Conservation (phyloP, 2,329 filamentous ascomycete genomes). For the Cladophialophora chaetospira region DNA sequence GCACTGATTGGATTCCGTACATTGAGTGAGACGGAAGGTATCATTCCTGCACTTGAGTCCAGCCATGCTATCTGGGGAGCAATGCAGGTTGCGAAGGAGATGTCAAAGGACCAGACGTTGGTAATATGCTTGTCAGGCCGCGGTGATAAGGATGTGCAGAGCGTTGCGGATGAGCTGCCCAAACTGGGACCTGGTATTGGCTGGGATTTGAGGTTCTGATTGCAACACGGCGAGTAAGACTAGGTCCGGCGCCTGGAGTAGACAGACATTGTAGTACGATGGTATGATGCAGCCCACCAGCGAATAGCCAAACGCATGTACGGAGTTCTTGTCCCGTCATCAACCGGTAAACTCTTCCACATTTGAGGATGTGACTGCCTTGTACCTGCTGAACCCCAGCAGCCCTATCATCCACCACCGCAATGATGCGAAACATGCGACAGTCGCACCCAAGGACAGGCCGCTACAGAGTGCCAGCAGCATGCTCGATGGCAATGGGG, state of each 20-base stretch:
- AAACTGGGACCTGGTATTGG: slow-evolving; percentile 85
- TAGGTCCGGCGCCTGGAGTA: background rate
- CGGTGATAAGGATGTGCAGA: slow-evolving; percentile 98
- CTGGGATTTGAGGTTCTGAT: slow-evolving; percentile 63
- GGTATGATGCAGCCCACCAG: no score
- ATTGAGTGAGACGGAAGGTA: slow-evolving; percentile 86
- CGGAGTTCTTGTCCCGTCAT: no score
- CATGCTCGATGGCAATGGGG: no score
- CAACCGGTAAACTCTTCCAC: no score
- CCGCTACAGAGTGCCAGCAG: no score
- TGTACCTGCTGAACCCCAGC: no score
- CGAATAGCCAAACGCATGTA: no score
- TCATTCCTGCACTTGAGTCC: slow-evolving; percentile 93
- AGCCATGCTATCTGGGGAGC: slow-evolving; percentile 91
- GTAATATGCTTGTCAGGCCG: slow-evolving; percentile 92
- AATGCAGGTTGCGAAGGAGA: slow-evolving; percentile 83
- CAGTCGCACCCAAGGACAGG: no score
- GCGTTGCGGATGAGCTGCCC: slow-evolving; percentile 90
- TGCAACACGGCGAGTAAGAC: background rate
- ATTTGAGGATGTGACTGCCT: no score
- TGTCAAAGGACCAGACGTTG: slow-evolving; percentile 81
- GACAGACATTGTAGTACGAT: background rate
- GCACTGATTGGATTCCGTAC: slow-evolving; percentile 85
- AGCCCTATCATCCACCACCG: no score
- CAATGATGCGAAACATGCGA: no score